These are phyloP conservation scores for Oryza nivara DNA, from an alignment of 176 grass and related monocot species.

Conservation along the genomic window DNA sequence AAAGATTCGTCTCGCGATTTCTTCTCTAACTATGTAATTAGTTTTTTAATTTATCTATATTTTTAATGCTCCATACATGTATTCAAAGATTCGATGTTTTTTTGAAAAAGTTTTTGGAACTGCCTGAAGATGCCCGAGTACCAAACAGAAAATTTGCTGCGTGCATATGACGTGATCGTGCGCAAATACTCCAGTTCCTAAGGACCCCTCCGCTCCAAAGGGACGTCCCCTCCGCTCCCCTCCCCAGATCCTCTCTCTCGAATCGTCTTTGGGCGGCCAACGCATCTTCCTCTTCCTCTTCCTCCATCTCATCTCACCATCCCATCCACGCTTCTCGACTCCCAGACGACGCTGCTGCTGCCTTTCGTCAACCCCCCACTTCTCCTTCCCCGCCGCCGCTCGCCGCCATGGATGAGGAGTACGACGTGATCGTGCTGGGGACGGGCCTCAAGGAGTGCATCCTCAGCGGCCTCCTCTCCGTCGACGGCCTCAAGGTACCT, in stretches of 20 bases:
- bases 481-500: slow-evolving; percentile 87
- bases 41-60: too few relatives aligned
- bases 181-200: background rate
- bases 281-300: background rate
- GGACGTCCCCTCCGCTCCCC: too few relatives aligned
- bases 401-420: slow-evolving; percentile 91
- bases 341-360: background rate
- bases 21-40: too few relatives aligned
- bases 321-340: slow-evolving; percentile 19
- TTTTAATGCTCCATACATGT: too few relatives aligned
- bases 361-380: slow-evolving; percentile 46
- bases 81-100: too few relatives aligned
- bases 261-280: background rate
- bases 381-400: background rate
- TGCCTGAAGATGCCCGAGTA: too few relatives aligned
- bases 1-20: too few relatives aligned
- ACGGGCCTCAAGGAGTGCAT: slow-evolving; percentile 99
- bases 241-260: too few relatives aligned
- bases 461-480: slow-evolving; percentile 98
- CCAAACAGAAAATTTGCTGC: too few relatives aligned
- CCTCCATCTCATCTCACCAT: slow-evolving; percentile 1
- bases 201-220: slow-evolving; percentile 29
- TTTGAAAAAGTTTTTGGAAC: too few relatives aligned
- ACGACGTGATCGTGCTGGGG: slow-evolving; percentile 97
- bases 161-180: too few relatives aligned